Base-by-base conservation (phyloP, 2,329 filamentous ascomycete genomes). In the Microascus cirrosus region DNA sequence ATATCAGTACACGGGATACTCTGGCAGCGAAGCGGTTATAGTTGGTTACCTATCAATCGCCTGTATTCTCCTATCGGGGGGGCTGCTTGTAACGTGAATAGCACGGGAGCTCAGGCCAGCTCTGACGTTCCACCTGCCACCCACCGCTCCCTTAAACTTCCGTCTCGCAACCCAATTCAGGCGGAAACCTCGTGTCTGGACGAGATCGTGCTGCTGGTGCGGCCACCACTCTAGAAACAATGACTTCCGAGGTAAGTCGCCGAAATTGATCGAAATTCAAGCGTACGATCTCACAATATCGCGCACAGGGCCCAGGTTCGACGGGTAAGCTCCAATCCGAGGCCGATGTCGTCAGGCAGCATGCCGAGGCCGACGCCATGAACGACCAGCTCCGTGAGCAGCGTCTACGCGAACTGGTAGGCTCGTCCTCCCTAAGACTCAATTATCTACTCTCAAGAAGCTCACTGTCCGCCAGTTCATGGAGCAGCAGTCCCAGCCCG, bases 401-500 rank as follows among this genome's bases (percentile, higher is more conserved):
- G 51, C 53, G 60, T n/a, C 54, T 62, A 22, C 52, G 59, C 53
- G 51, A 59, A 56, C 51, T 62, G 25, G 60, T 62, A 58, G 12
- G 60, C 34, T 13, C 10, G 12, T 20, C 28, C 42, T 39, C 28
- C 25, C 53, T 13, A 3, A 8, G 5, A 24, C 53, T 8, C 34
- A n/a, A 15, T 3, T 5, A 13, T 5, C 8, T 12, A 3, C 36
- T 4, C n/a, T 4, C 24, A 45, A n/a, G 18, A 36, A 52, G 25
- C 13, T 59, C 28, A 56, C 48, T 25, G 18, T n/a, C 2, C 15
- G 22, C 24, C 62, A 91, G 87, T 81, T 95, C 66, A 81, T 84
- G 63, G 82, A 88, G 72, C 95, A 97, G 70, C 86, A 87, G 63
- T 89, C 89, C 51, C 83, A 94, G 59, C 93, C 94, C 48, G 89